Conservation (phyloP, 257 asterid species). For the Lantana camara region DNA sequence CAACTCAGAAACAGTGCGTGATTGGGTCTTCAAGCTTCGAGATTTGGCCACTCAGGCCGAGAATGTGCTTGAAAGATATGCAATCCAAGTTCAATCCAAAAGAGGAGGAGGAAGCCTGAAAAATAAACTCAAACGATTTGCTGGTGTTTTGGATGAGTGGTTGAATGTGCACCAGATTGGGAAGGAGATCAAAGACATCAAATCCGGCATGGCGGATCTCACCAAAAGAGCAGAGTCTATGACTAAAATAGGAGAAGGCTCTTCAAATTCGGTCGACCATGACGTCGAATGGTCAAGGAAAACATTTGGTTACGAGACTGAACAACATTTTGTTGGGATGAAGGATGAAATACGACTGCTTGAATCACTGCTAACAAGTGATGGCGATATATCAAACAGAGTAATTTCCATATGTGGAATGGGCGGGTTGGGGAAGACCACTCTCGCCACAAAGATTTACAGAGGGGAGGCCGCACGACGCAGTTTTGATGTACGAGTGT, state of each 20-base stretch:
- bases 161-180: too few species aligned
- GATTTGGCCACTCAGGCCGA: background rate
- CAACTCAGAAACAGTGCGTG: background rate
- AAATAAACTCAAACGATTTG: too few species aligned
- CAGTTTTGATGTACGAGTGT: constrained; percentile 10
- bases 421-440: constrained; percentile 23
- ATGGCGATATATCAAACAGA: background rate
- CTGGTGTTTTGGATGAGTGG: too few species aligned
- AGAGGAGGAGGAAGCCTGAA: too few species aligned
- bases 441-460: constrained; percentile 4
- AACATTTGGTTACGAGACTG: constrained; percentile 2
- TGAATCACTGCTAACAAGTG: background rate
- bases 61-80: background rate
- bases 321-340: constrained; percentile 8
- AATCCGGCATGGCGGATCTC: too few species aligned
- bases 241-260: too few species aligned
- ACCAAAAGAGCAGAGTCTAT: too few species aligned
- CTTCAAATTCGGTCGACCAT: too few species aligned
- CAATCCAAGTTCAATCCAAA: too few species aligned
- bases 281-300: background rate
- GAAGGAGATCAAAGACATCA: too few species aligned
- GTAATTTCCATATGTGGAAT: constrained; percentile 20
- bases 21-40: background rate
- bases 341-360: background rate
- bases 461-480: background rate